Conservation (phyloP, 2,329 filamentous ascomycete genomes). For the Cordyceps militaris region DNA sequence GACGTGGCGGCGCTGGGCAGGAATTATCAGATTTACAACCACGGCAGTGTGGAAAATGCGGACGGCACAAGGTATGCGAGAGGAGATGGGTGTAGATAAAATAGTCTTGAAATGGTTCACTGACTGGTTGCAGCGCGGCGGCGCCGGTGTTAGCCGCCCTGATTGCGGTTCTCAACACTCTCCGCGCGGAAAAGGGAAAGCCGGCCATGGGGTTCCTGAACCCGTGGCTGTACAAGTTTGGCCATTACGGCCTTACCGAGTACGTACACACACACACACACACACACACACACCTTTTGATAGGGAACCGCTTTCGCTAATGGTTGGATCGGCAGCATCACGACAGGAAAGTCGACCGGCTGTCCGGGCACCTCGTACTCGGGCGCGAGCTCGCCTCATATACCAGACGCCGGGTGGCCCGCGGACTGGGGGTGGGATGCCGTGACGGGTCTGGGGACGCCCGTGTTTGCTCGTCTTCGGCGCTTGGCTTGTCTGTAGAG, state of each 20-base stretch:
- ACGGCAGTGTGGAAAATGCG: constrained; percentile 19
- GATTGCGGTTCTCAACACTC: constrained; percentile 58
- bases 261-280: constrained; percentile 21
- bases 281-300: no score
- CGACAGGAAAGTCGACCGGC: constrained; percentile 25
- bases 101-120: background rate
- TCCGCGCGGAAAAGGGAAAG: constrained; percentile 47
- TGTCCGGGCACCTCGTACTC: constrained; percentile 24
- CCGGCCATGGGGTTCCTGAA: constrained; percentile 52
- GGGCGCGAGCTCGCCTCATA: constrained; percentile 20
- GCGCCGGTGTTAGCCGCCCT: constrained; percentile 57
- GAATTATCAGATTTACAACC: constrained; percentile 28
- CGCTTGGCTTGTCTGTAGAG: background rate
- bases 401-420: constrained; percentile 23
- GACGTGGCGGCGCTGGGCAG: constrained; percentile 51
- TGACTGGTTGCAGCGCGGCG: constrained; percentile 38
- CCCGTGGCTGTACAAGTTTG: constrained; percentile 48
- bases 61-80: constrained; percentile 28
- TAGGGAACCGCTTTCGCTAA: no score
- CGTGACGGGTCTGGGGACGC: constrained; percentile 38
- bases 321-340: constrained; percentile 28
- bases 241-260: constrained; percentile 28
- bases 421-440: constrained; percentile 31
- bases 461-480: constrained; percentile 32
- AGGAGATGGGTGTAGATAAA: background rate